phyloP scores from a whole-genome alignment of 495 filamentous ascomycete species.

The Aspergillus wentii region DNA sequence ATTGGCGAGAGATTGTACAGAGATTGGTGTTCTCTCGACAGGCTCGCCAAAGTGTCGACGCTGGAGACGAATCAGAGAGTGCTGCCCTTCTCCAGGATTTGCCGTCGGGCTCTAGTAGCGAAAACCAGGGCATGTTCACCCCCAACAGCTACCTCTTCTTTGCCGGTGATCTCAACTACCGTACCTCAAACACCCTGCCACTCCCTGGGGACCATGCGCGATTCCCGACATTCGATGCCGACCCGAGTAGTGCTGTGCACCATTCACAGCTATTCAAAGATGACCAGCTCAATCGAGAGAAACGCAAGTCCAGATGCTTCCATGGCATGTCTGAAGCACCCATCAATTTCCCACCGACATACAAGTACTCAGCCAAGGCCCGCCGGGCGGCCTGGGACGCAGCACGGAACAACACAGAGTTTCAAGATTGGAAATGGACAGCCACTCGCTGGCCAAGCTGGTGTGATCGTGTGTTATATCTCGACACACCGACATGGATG shows the following conservation, averaged over 20 bases:
- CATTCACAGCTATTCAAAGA: conserved; percentile 57
- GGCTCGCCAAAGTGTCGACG: neutral
- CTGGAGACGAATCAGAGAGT: conserved; percentile 31
- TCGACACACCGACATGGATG: conserved; percentile 54
- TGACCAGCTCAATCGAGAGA: conserved; percentile 77
- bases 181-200: conserved; percentile 62
- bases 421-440: conserved; percentile 68
- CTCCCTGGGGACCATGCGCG: conserved; percentile 37
- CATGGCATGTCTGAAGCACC: conserved; percentile 72
- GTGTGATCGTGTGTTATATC: conserved; percentile 87
- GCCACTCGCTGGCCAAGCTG: conserved; percentile 83
- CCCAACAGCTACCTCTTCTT: conserved; percentile 76
- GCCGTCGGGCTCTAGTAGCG: conserved; percentile 13
- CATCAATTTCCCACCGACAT: conserved; percentile 84
- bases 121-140: conserved; percentile 56
- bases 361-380: conserved; percentile 64
- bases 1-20: conserved; percentile 80
- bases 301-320: conserved; percentile 55
- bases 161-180: conserved; percentile 92
- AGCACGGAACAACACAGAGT: conserved; percentile 19
- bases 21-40: conserved; percentile 62
- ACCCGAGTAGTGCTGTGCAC: conserved; percentile 43
- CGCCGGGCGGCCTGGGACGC: conserved; percentile 27
- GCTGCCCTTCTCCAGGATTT: conserved; percentile 35
- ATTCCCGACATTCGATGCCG: conserved; percentile 57